These are phyloP conservation scores for Astrothelium macrocarpum DNA, from an alignment of 495 filamentous ascomycete species.

Conservation along the genomic window DNA sequence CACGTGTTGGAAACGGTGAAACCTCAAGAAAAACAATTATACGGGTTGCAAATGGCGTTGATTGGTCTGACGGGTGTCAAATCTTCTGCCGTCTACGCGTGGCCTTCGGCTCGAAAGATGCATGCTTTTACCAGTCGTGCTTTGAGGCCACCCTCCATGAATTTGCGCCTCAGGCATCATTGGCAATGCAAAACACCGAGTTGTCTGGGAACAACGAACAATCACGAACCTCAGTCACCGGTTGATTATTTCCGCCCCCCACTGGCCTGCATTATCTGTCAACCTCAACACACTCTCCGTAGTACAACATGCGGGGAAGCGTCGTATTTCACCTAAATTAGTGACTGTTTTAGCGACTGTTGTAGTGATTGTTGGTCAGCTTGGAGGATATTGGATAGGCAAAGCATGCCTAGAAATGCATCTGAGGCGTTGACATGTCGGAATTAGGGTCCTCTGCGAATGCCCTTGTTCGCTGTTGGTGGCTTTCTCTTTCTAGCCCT, in stretches of 20 bases:
- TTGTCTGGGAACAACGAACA: not conserved
- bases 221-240: not conserved
- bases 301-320: not conserved
- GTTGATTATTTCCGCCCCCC: not conserved
- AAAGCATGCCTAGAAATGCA: not conserved
- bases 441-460: not conserved
- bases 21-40: not conserved
- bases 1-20: not conserved
- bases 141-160: not conserved
- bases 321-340: not conserved
- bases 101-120: not conserved
- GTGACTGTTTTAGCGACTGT: too few species aligned
- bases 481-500: not conserved
- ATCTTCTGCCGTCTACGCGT: not conserved
- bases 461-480: not conserved
- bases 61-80: not conserved
- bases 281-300: not conserved
- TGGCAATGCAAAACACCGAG: not conserved
- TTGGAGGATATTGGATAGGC: not conserved
- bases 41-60: not conserved
- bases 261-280: not conserved
- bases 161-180: not conserved
- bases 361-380: not conserved
- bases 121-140: not conserved
- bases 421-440: not conserved